Conservation (phyloP, 176 grass and related monocot species). For the Musa schizocarpa region DNA sequence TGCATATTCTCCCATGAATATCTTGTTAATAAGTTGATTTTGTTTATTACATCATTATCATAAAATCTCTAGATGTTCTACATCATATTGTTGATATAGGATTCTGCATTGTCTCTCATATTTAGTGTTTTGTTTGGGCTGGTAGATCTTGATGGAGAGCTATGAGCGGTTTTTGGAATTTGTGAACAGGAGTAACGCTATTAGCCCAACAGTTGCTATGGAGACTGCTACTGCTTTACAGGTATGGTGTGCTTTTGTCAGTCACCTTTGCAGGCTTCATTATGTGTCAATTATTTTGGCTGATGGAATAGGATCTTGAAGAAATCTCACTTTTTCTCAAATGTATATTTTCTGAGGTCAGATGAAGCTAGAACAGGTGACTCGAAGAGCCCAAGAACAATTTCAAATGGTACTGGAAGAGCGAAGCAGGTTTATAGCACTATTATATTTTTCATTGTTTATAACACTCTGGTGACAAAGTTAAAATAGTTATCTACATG, state of each 20-base stretch:
- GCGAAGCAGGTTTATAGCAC: slow-evolving; percentile 64
- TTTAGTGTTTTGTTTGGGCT: slow-evolving; percentile 7
- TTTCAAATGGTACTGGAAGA: slow-evolving; percentile 91
- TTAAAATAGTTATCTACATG: background rate
- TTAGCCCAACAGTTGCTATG: slow-evolving; percentile 89
- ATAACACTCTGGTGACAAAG: background rate
- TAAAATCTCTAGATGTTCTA: background rate
- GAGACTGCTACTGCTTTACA: slow-evolving; percentile 92
- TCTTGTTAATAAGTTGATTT: too few species aligned
- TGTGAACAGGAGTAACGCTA: slow-evolving; percentile 77
- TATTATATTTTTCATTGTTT: background rate
- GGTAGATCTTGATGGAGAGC: slow-evolving; percentile 73
- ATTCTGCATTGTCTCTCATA: background rate
- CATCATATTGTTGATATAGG: background rate
- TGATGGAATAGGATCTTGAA: slow-evolving; percentile 5
- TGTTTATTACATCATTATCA: too few species aligned
- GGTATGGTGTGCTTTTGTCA: slow-evolving; percentile 19
- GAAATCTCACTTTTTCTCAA: background rate
- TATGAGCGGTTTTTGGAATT: slow-evolving; percentile 91
- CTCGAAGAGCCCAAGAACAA: slow-evolving; percentile 88
- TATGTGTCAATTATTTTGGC: background rate
- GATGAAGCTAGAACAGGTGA: slow-evolving; percentile 88
- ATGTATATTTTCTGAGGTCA: slow-evolving; percentile 35
- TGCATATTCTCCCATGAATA: too few species aligned
- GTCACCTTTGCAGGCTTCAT: background rate